phyloP scores from a whole-genome alignment of 2,329 filamentous ascomycete species.

The Colletotrichum sp. region DNA sequence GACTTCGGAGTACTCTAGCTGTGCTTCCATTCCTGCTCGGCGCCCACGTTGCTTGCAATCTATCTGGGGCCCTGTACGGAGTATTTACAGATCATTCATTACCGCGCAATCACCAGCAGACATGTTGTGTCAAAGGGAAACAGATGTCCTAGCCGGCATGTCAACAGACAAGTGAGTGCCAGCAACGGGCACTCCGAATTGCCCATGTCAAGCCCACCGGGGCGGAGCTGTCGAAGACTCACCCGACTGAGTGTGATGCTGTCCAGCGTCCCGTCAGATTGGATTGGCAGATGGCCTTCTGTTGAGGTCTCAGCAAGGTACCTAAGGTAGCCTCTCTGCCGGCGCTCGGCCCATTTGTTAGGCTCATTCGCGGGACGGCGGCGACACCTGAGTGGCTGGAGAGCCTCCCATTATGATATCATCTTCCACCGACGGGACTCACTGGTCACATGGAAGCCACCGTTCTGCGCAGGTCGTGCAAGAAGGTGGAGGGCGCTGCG shows the following conservation, averaged over 20 bases:
- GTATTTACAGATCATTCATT: background rate
- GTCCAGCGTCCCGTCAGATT: background rate
- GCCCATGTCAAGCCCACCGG: background rate
- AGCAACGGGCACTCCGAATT: background rate
- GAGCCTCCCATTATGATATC: constrained; percentile 4
- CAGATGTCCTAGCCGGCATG: background rate
- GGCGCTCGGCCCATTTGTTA: background rate
- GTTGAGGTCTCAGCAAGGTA: background rate
- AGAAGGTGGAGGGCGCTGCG: background rate
- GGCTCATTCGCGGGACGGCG: background rate
- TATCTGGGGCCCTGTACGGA: background rate
- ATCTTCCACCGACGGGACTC: background rate
- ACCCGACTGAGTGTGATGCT: background rate
- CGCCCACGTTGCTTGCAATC: background rate
- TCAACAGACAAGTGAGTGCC: background rate
- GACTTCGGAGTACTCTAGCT: too few species aligned
- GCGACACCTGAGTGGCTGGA: background rate
- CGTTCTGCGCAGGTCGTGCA: background rate
- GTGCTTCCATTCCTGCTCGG: background rate
- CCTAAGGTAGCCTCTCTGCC: background rate
- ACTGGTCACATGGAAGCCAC: background rate
- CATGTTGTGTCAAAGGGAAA: background rate
- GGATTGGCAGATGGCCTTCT: background rate
- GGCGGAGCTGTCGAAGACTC: background rate
- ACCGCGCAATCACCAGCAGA: background rate